Evolutionary conservation across 2,329 filamentous ascomycete species (phyloP).

Genomic region (Orbilia blumenaviensis): DNA sequence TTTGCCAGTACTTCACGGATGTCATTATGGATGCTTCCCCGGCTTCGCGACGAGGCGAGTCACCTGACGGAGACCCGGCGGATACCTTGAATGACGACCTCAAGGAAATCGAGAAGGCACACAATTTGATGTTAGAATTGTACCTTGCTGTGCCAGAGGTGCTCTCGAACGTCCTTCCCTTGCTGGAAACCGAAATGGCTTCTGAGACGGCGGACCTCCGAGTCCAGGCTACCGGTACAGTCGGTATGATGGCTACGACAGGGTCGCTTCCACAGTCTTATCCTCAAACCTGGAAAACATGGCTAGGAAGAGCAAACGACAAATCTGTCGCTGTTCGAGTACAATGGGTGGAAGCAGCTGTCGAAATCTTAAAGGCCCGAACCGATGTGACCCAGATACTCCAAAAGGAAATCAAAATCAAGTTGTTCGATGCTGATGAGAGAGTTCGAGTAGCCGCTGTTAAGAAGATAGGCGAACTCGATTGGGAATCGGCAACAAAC

Average conservation of each 20-base stretch:
- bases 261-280: slow-evolving; percentile 55
- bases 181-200: slow-evolving; percentile 88
- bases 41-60: slow-evolving; percentile 54
- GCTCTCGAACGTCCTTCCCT: slow-evolving; percentile 89
- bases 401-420: slow-evolving; percentile 73
- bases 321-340: slow-evolving; percentile 83
- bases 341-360: slow-evolving; percentile 84
- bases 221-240: slow-evolving; percentile 86
- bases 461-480: slow-evolving; percentile 82
- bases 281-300: slow-evolving; percentile 58
- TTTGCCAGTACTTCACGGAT: slow-evolving; percentile 96
- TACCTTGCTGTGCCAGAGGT: slow-evolving; percentile 92
- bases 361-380: slow-evolving; percentile 85
- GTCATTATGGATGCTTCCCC: slow-evolving; percentile 88
- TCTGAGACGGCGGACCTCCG: slow-evolving; percentile 89
- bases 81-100: slow-evolving; percentile 81
- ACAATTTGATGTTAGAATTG: slow-evolving; percentile 85
- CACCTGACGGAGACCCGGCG: slow-evolving; percentile 62
- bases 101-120: slow-evolving; percentile 86
- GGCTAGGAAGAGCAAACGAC: slow-evolving; percentile 81
- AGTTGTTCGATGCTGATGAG: slow-evolving; percentile 87
- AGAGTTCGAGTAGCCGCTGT: slow-evolving; percentile 90
- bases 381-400: slow-evolving; percentile 73
- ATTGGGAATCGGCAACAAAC: slow-evolving; percentile 78
- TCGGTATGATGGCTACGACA: slow-evolving; percentile 77